Base-by-base conservation (phyloP, 164 flowering plant genomes). In the Magnolia kwangsiensis region DNA sequence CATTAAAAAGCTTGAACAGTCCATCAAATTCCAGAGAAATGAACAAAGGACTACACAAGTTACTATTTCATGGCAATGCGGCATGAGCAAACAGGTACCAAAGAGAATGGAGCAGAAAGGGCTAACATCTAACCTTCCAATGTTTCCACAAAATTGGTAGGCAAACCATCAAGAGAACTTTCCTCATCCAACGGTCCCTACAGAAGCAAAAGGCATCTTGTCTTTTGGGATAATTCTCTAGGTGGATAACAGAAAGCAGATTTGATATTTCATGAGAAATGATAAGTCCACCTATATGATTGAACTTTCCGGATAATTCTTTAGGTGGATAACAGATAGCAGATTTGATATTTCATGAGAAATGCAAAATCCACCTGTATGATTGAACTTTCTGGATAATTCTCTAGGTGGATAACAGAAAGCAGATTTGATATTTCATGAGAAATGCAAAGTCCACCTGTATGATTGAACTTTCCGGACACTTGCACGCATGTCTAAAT, bases 91-190 rank as follows among this genome's bases (percentile, higher is more conserved):
- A 51, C 18, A 50, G 5, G 63, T 8, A 50, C 20, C 8, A 72
- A 71, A 20, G 31, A 72, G 8, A 49, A 45, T 45, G 14, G 50
- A 69, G 24, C 27, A 27, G 8, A 29, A 7, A 29, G 29, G 29
- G 14, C 75, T 21, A 3, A 50, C 51, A 8, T 19, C 20, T 29
- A 50, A 93, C 99, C 94, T 82, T 86, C 74, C 86, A 87, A 86
- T 96, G 99, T 82, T 78, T 88, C 90, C 90, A 96, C 70, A 76
- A 81, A 63, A 92, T 82, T 8, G 66, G 80, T 77, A 90, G 71
- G 81, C 92, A 88, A 65, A 85, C 71, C 18, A 84, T 76, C 75
- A 91, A 72, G 23, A 92, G 85, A 76, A 89, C 49, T 77, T 85
- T 89, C 76, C 97, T 88, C 29, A 86, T 77, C 92, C 87, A 89